Conservation (phyloP, 2,329 filamentous ascomycete genomes). For the Aspergillus jensenii region DNA sequence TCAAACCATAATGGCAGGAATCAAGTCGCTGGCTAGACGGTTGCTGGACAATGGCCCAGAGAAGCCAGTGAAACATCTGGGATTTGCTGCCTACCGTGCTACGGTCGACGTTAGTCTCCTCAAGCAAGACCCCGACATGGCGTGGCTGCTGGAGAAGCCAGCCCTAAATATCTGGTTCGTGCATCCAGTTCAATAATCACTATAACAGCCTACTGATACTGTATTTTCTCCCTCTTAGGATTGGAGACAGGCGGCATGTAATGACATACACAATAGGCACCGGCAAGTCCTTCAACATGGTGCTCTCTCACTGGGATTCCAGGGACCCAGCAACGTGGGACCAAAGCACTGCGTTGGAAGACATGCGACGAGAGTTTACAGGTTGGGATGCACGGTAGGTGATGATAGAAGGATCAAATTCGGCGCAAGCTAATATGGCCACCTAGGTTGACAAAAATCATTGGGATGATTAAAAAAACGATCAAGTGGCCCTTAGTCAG, state of each 20-base stretch:
- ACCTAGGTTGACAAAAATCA: constrained; percentile 28
- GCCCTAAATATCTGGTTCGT: constrained; percentile 41
- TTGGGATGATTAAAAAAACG: constrained; percentile 16
- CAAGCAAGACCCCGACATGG: constrained; percentile 33
- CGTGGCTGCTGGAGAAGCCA: constrained; percentile 43
- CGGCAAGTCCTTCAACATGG: constrained; percentile 49
- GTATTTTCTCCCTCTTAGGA: constrained; percentile 7
- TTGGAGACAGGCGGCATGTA: constrained; percentile 37
- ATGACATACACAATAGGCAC: constrained; percentile 46
- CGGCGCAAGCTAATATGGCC: neutral
- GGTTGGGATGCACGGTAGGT: constrained; percentile 17
- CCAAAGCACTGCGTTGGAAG: constrained; percentile 22
- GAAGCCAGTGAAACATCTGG: constrained; percentile 21
- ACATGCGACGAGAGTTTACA: constrained; percentile 30
- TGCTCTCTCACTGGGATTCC: constrained; percentile 44
- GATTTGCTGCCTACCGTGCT: constrained; percentile 45
- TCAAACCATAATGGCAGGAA: constrained; percentile 8
- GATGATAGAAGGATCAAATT: no score
- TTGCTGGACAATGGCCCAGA: neutral
- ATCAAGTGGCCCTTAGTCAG: constrained; percentile 29
- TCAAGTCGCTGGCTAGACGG: constrained; percentile 22
- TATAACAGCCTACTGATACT: no score
- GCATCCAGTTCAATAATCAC: neutral
- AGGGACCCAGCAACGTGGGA: constrained; percentile 34
- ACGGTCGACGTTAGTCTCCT: constrained; percentile 42